These are phyloP conservation scores for Castanea sativa DNA, from an alignment of 306 rosid species.

Conservation along the genomic window DNA sequence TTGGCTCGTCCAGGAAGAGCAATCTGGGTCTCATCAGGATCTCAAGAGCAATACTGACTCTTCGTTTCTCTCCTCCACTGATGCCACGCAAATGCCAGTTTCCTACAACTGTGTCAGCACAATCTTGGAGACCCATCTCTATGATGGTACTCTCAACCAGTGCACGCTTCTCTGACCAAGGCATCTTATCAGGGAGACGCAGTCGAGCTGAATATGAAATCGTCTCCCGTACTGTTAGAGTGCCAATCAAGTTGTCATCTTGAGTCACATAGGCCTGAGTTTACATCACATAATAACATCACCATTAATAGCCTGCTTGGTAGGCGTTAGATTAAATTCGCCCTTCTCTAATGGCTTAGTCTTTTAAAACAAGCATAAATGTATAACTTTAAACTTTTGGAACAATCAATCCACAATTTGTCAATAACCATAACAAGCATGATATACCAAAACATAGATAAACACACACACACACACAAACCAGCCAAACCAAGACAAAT, in stretches of 20 bases:
- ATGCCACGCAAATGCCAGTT: slow-evolving; percentile 97
- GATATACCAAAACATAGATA: too few species aligned
- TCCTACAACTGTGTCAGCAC: slow-evolving; percentile 91
- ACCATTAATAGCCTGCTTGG: background rate
- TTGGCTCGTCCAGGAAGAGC: slow-evolving; percentile 96
- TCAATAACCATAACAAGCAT: too few species aligned
- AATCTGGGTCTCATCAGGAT: slow-evolving; percentile 86
- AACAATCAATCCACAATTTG: too few species aligned
- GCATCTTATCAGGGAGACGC: slow-evolving; percentile 77
- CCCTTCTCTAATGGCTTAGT: too few species aligned
- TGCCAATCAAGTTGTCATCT: slow-evolving; percentile 95
- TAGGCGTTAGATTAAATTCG: background rate
- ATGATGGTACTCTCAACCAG: slow-evolving; percentile 81
- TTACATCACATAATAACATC: background rate
- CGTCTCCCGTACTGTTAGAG: slow-evolving; percentile 83
- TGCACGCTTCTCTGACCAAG: slow-evolving; percentile 66
- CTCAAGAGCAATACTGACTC: slow-evolving; percentile 95
- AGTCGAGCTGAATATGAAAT: slow-evolving; percentile 80
- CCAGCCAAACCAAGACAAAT: background rate
- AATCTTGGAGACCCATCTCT: slow-evolving; percentile 95
- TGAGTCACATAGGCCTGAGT: slow-evolving; percentile 96
- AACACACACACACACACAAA: too few species aligned
- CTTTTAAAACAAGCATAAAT: too few species aligned
- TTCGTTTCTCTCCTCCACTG: slow-evolving; percentile 95
- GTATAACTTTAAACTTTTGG: too few species aligned